A percentile compares a stretch with the other conserved stretches of the same genome.
These are phyloP conservation scores for Haematococcus sp. DNA, from an alignment of 139 green algal genomes.

Conservation along the genomic window DNA sequence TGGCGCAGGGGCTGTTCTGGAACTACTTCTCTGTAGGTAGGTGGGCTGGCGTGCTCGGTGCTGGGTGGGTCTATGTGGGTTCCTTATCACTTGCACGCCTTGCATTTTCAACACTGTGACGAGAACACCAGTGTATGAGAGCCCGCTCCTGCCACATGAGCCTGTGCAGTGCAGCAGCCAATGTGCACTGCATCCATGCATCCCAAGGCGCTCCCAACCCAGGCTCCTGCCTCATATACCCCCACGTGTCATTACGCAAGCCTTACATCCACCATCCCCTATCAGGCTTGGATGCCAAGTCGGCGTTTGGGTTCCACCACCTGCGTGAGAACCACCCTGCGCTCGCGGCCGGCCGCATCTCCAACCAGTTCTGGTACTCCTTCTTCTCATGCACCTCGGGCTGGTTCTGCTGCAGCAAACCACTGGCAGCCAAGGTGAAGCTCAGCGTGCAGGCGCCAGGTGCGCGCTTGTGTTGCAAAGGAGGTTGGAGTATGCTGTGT, in stretches of 20 bases:
- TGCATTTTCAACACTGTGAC: too few species aligned
- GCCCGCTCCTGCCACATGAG: too few species aligned
- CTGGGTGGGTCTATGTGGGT: too few species aligned
- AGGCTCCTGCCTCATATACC: too few species aligned
- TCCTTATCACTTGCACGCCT: too few species aligned
- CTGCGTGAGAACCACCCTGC: conserved; percentile 63
- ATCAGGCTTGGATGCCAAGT: conserved; percentile 75
- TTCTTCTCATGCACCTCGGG: background rate
- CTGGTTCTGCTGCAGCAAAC: conserved; percentile 30
- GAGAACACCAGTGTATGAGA: too few species aligned
- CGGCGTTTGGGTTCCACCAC: conserved; percentile 79
- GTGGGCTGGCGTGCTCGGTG: background rate
- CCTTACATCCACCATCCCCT: background rate
- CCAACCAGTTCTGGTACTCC: conserved; percentile 58
- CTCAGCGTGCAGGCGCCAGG: conserved; percentile 7
- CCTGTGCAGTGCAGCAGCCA: too few species aligned
- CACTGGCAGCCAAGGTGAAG: background rate
- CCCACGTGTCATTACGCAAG: too few species aligned
- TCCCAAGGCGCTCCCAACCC: too few species aligned
- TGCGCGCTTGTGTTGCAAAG: too few species aligned
- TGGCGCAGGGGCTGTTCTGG: conserved; percentile 42
- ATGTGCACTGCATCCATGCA: too few species aligned
- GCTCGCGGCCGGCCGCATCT: conserved; percentile 28
- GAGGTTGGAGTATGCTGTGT: too few species aligned
- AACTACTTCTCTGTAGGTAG: conserved; percentile 23